phyloP scores from a whole-genome alignment of 2,329 filamentous ascomycete genomes.

The Xylaria sp. region DNA sequence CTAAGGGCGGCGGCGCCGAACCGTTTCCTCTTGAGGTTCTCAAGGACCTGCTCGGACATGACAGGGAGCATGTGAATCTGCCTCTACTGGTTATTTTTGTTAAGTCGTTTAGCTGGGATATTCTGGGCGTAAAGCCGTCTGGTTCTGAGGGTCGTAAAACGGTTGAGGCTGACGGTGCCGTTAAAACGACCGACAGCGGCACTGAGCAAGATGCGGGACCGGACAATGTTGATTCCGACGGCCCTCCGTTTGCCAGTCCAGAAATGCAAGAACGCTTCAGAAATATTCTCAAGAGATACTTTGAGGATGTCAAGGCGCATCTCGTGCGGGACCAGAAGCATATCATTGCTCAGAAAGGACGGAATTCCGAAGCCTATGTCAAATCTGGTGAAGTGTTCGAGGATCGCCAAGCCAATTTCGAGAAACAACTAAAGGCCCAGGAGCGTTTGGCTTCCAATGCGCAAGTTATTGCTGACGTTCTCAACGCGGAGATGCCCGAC shows the following conservation, averaged over 20 bases:
- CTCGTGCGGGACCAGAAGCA: slow-evolving; percentile 88
- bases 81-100: slow-evolving; percentile 92
- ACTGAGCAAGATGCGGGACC: slow-evolving; percentile 48
- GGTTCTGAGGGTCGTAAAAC: slow-evolving; percentile 75
- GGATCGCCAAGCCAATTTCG: slow-evolving; percentile 91
- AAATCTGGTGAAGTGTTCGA: slow-evolving; percentile 98
- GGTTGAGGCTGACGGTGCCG: slow-evolving; percentile 73
- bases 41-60: slow-evolving; percentile 90
- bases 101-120: slow-evolving; percentile 94
- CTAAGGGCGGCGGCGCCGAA: slow-evolving; percentile 66
- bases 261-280: slow-evolving; percentile 82
- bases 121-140: slow-evolving; percentile 70
- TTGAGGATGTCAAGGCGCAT: slow-evolving; percentile 87
- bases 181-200: slow-evolving; percentile 43
- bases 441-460: slow-evolving; percentile 87
- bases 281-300: slow-evolving; percentile 79
- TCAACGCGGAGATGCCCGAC: slow-evolving; percentile 90
- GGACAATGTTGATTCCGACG: slow-evolving; percentile 45
- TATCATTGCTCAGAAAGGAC: slow-evolving; percentile 77
- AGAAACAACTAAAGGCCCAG: slow-evolving; percentile 86
- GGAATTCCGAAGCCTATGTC: slow-evolving; percentile 96
- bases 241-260: slow-evolving; percentile 67
- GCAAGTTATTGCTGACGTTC: slow-evolving; percentile 80
- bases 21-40: slow-evolving; percentile 96
- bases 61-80: slow-evolving; percentile 86